Percentiles rank a stretch among this genome's conserved stretches.
These are phyloP conservation scores for Saturnispora gosingensis DNA, from an alignment of 805 yeast genomes.

Conservation along the genomic window DNA sequence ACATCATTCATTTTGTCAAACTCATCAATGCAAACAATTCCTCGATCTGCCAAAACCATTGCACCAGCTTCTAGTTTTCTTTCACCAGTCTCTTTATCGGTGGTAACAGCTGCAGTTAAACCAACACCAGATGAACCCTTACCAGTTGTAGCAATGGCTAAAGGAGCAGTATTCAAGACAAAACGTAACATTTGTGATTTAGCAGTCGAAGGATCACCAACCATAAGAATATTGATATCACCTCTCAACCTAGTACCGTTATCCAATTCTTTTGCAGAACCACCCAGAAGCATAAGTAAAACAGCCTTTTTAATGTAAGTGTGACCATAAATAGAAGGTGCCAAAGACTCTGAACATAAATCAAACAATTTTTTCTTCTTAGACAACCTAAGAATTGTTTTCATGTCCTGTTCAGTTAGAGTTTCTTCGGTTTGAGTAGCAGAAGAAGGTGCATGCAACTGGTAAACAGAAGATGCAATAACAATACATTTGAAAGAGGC, in stretches of 20 bases:
- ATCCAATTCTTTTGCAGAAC: conserved; percentile 84
- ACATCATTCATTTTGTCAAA: conserved; percentile 96
- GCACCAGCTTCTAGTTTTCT: conserved; percentile 97
- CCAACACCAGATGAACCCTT: conserved; percentile 99
- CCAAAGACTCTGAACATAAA: conserved; percentile 72
- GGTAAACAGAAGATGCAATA: conserved; percentile 81
- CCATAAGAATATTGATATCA: conserved; percentile 92
- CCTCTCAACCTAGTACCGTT: conserved; percentile 98
- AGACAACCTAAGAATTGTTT: conserved; percentile 74
- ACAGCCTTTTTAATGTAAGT: conserved; percentile 88
- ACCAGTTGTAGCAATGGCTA: conserved; percentile 98
- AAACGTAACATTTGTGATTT: conserved; percentile 92
- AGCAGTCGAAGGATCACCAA: conserved; percentile 98
- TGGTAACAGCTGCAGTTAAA: conserved; percentile 96
- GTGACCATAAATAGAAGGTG: conserved; percentile 94
- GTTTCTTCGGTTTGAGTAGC: conserved; percentile 51
- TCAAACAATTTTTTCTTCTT: conserved; percentile 67
- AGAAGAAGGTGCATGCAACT: conserved; percentile 79
- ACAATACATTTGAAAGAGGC: conserved; percentile 77
- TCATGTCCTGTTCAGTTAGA: conserved; percentile 75
- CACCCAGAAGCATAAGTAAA: conserved; percentile 83
- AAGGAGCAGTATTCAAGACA: conserved; percentile 86
- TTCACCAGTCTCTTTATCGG: conserved; percentile 96
- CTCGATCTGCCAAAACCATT: conserved; percentile 96
- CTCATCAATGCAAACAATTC: conserved; percentile 96